These are phyloP conservation scores for Oidiodendron maius DNA, from an alignment of 495 filamentous ascomycete genomes.

Conservation along the genomic window DNA sequence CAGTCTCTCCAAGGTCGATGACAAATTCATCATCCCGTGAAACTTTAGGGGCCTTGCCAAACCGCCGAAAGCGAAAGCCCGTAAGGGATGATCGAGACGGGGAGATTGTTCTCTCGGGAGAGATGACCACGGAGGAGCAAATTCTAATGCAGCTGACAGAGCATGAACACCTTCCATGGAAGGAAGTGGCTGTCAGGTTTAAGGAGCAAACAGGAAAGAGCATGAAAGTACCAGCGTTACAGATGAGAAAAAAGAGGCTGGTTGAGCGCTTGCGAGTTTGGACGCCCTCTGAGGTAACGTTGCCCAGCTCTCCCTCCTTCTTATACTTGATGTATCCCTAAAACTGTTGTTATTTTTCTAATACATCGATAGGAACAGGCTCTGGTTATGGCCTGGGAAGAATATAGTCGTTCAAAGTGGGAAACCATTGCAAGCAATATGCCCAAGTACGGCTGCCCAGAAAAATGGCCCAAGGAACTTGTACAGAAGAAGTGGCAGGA, in stretches of 20 bases:
- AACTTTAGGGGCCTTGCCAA: background rate
- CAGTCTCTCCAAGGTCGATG: background rate
- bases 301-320: background rate
- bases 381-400: slow-evolving; percentile 2
- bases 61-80: slow-evolving; percentile 1
- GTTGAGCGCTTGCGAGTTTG: slow-evolving; percentile 15
- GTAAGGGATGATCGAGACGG: background rate
- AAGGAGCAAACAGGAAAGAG: slow-evolving; percentile 4
- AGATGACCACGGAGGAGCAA: slow-evolving; percentile 7
- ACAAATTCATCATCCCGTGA: background rate
- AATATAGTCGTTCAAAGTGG: slow-evolving; percentile 5
- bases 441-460: slow-evolving; percentile 10
- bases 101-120: background rate
- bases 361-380: slow-evolving; percentile 3
- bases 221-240: slow-evolving; percentile 14
- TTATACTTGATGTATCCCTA: background rate
- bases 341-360: background rate
- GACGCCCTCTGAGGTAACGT: slow-evolving; percentile 14
- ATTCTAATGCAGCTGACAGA: slow-evolving; percentile 12
- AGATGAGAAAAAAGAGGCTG: slow-evolving; percentile 20
- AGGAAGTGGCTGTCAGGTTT: slow-evolving; percentile 11
- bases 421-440: slow-evolving; percentile 7
- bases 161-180: slow-evolving; percentile 12
- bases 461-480: slow-evolving; percentile 9
- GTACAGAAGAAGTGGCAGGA: slow-evolving; percentile 11